Evolutionary conservation across 257 asterid genomes (phyloP).

Genomic region (Ilex aquifolium): DNA sequence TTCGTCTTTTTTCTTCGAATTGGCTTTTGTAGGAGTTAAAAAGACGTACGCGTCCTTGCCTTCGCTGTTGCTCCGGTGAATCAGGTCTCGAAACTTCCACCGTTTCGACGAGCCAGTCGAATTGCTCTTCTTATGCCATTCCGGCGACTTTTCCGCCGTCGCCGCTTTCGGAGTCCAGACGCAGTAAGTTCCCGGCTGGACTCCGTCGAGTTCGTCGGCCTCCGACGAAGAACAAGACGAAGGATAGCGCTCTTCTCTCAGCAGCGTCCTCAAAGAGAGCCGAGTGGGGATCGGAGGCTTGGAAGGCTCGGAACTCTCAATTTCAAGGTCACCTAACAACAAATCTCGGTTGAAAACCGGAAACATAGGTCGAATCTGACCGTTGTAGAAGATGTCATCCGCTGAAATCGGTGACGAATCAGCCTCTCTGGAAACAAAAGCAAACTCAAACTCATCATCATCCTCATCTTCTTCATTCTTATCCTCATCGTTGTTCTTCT

Average conservation of each 20-base stretch:
- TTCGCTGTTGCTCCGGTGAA: neutral
- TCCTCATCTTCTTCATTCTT: neutral
- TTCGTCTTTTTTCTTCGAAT: constrained; percentile 17
- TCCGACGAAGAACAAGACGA: neutral
- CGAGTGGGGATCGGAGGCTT: neutral
- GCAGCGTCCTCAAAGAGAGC: neutral
- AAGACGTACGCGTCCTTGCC: constrained; percentile 29
- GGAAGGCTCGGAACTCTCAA: neutral
- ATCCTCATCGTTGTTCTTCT: no score
- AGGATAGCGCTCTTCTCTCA: neutral
- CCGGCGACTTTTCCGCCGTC: neutral
- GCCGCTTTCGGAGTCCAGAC: neutral
- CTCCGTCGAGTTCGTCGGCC: neutral
- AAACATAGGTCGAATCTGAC: constrained; percentile 61
- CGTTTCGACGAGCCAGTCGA: neutral
- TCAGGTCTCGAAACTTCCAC: neutral
- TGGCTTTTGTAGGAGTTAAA: constrained; percentile 18
- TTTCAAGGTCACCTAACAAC: constrained; percentile 9
- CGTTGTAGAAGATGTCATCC: constrained; percentile 62
- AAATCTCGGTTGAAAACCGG: constrained; percentile 42
- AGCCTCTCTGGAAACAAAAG: neutral
- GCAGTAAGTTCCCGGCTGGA: neutral
- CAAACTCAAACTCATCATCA: neutral
- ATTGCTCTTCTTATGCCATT: neutral
- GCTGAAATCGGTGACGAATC: neutral